A percentile compares a stretch with the other conserved stretches of the same genome.
phyloP scores from a whole-genome alignment of 2,329 filamentous ascomycete genomes.

The Trichophyton mentagrophytes region DNA sequence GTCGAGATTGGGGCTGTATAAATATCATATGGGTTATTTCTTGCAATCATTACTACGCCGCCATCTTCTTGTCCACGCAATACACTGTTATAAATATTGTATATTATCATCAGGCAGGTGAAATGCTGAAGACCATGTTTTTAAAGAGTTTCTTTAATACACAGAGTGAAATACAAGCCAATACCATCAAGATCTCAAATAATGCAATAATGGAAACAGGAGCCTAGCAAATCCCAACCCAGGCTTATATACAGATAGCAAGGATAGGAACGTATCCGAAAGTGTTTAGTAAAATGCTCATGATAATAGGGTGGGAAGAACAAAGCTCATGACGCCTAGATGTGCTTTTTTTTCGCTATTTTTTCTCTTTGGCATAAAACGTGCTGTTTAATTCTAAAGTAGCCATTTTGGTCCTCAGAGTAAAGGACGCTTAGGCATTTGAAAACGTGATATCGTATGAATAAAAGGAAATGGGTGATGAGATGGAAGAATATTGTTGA shows the following conservation, averaged over 20 bases:
- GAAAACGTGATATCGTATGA: not conserved
- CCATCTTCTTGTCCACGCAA: not conserved
- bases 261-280: not conserved
- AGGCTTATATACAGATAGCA: constrained; percentile 1
- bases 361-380: not conserved
- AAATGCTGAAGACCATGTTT: not conserved
- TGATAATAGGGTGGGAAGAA: not conserved
- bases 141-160: not conserved
- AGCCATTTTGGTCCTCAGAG: not conserved
- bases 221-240: not conserved
- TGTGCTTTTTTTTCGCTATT: not conserved
- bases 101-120: not conserved
- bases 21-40: not conserved
- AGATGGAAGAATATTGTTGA: not conserved
- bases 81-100: not conserved
- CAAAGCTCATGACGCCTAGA: not conserved
- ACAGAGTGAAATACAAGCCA: not conserved
- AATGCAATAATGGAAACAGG: not conserved
- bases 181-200: not conserved
- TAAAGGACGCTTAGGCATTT: not conserved
- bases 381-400: not conserved
- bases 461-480: not conserved
- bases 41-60: not conserved
- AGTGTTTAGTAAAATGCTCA: not conserved
- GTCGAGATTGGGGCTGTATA: not conserved